Conservation (phyloP, 805 yeast species). For the Danielia oregonensis region DNA sequence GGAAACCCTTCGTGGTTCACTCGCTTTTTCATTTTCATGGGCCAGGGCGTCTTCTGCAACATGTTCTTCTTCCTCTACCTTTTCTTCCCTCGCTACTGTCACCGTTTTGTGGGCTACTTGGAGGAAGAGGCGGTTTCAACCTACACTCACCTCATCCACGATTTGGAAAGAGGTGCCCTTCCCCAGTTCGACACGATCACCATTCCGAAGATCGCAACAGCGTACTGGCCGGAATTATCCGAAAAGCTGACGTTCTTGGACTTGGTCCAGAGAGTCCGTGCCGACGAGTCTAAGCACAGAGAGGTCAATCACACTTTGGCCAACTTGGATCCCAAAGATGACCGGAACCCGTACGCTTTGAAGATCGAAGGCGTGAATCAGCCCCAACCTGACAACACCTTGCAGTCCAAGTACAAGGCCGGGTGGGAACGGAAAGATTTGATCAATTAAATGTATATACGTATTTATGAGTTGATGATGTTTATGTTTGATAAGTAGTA, state of each 20-base stretch:
- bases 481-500: too few relatives aligned
- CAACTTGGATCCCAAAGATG: slow-evolving; percentile 48
- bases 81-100: slow-evolving; percentile 60
- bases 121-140: slow-evolving; percentile 77
- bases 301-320: slow-evolving; percentile 79
- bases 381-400: slow-evolving; percentile 38
- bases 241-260: slow-evolving; percentile 54
- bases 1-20: slow-evolving; percentile 62
- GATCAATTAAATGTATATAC: slow-evolving; percentile 21
- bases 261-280: slow-evolving; percentile 58
- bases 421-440: slow-evolving; percentile 44
- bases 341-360: slow-evolving; percentile 66
- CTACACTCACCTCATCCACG: slow-evolving; percentile 54
- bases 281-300: slow-evolving; percentile 77
- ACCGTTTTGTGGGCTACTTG: slow-evolving; percentile 71
- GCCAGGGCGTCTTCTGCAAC: slow-evolving; percentile 71
- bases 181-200: slow-evolving; percentile 43
- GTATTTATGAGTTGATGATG: background rate
- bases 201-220: slow-evolving; percentile 58
- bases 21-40: slow-evolving; percentile 49
- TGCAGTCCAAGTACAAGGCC: slow-evolving; percentile 25
- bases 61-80: slow-evolving; percentile 59
- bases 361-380: slow-evolving; percentile 31
- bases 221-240: slow-evolving; percentile 57
- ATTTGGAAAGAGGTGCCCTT: slow-evolving; percentile 50